Conservation (phyloP, 2,329 filamentous ascomycete genomes). For the Trichoderma sp. region DNA sequence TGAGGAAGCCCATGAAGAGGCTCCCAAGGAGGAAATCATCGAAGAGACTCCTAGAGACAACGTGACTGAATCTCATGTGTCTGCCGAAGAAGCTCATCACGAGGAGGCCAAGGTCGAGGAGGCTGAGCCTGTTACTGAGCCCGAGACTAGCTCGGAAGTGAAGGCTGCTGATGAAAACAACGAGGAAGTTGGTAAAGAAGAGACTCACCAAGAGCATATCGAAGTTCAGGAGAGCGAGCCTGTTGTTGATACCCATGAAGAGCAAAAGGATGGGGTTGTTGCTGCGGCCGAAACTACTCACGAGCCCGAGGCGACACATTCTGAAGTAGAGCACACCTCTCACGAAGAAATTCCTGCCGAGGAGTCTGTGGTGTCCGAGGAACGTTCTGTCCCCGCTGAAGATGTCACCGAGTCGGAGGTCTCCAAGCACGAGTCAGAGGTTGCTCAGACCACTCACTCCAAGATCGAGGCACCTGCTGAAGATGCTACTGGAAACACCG, state of each 20-base stretch:
- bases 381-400: neutral
- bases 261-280: slow-evolving; percentile 28
- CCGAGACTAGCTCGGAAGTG: neutral
- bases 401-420: slow-evolving; percentile 3
- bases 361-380: slow-evolving; percentile 12
- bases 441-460: slow-evolving; percentile 27
- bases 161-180: neutral
- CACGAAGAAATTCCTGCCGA: neutral
- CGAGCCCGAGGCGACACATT: slow-evolving; percentile 6
- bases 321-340: neutral
- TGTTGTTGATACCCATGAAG: slow-evolving; percentile 19
- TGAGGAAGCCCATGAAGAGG: slow-evolving; percentile 8
- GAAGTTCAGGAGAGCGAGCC: slow-evolving; percentile 14
- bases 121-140: neutral
- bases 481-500: neutral
- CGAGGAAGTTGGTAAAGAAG: slow-evolving; percentile 3
- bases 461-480: slow-evolving; percentile 8
- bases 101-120: slow-evolving; percentile 21
- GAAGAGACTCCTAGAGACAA: slow-evolving; percentile 12
- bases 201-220: slow-evolving; percentile 9
- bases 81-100: slow-evolving; percentile 2
- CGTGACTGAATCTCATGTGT: slow-evolving; percentile 18
- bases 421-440: slow-evolving; percentile 12
- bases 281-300: slow-evolving; percentile 27
- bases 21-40: slow-evolving; percentile 5